Conservation (phyloP, 495 filamentous ascomycete species). For the Hypoxylon lenormandii region DNA sequence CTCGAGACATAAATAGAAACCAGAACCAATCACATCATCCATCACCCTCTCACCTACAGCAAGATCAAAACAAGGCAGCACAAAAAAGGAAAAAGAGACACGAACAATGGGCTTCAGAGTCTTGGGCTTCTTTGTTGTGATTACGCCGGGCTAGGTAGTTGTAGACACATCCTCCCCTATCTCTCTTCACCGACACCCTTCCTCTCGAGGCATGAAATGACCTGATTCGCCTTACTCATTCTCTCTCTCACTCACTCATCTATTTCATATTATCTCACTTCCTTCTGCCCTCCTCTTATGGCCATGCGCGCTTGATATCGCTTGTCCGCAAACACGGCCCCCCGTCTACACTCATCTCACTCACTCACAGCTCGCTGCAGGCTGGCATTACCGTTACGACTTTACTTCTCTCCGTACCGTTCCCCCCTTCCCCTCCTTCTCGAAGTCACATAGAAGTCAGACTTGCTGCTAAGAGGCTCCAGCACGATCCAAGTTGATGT, state of each 20-base stretch:
- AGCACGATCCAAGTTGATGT: slow-evolving; percentile 36
- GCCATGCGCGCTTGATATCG: slow-evolving; percentile 8
- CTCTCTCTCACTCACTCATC: background rate
- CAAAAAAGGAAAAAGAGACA: background rate
- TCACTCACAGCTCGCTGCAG: slow-evolving; percentile 20
- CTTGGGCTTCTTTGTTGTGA: background rate
- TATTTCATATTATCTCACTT: background rate
- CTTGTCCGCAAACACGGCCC: slow-evolving; percentile 6
- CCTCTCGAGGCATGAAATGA: background rate
- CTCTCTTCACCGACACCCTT: background rate
- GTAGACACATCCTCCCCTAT: background rate
- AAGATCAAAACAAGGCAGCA: too few relatives aligned
- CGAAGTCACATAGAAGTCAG: slow-evolving; percentile 29
- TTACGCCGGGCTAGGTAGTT: background rate
- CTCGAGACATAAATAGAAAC: too few relatives aligned
- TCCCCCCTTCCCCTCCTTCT: background rate
- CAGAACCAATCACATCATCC: too few relatives aligned
- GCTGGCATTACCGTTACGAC: slow-evolving; percentile 8
- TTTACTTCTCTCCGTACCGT: background rate
- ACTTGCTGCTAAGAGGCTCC: slow-evolving; percentile 12
- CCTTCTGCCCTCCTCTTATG: background rate
- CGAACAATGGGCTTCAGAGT: background rate
- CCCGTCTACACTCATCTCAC: slow-evolving; percentile 16
- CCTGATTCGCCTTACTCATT: background rate
- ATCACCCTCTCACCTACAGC: too few relatives aligned